Evolutionary conservation across 176 grass and related monocot species (phyloP).

Genomic region (Bonia amplexicaulis): DNA sequence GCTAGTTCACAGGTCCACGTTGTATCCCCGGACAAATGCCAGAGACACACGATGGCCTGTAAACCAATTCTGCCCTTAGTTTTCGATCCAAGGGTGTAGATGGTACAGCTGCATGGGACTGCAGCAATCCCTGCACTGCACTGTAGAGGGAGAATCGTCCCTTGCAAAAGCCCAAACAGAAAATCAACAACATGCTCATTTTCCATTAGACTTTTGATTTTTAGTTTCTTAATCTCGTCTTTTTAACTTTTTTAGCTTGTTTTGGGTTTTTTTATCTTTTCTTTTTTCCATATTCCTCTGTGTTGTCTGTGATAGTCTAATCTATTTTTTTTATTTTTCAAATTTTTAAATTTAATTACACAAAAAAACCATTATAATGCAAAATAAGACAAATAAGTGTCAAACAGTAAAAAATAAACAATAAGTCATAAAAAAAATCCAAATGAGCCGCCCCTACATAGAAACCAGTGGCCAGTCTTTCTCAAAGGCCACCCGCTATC

Average conservation of each 20-base stretch:
- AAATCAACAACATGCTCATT: not conserved
- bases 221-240: too few species aligned
- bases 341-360: too few species aligned
- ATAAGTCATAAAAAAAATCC: too few species aligned
- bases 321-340: too few species aligned
- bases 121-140: not conserved
- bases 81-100: not conserved
- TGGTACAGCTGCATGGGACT: not conserved
- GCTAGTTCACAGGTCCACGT: not conserved
- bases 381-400: too few species aligned
- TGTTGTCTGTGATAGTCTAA: too few species aligned
- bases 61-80: not conserved
- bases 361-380: accelerated
- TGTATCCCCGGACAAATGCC: not conserved
- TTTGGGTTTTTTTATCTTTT: too few species aligned
- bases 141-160: not conserved
- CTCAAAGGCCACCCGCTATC: not conserved
- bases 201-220: too few species aligned
- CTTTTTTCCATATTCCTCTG: too few species aligned
- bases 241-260: too few species aligned
- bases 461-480: slow-evolving; percentile 16
- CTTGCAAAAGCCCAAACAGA: not conserved
- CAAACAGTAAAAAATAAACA: too few species aligned
- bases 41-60: not conserved
- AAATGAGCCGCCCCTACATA: not conserved